Evolutionary conservation across 2,329 filamentous ascomycete genomes (phyloP).

Genomic region (Trichoderma sp.): DNA sequence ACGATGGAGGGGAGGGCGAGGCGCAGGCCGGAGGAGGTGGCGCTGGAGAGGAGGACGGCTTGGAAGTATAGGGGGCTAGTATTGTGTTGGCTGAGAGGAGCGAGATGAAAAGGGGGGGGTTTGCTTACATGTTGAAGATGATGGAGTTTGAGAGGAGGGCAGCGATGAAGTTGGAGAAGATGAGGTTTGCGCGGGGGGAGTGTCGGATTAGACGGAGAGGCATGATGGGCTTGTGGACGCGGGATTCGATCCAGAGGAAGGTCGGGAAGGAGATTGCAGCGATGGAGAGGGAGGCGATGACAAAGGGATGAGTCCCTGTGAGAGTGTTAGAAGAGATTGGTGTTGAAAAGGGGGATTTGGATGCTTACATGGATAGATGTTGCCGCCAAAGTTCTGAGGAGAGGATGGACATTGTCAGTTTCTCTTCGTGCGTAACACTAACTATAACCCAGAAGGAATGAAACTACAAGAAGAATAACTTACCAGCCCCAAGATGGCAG

Average conservation of each 20-base stretch:
- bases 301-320: slow-evolving; percentile 55
- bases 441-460: neutral
- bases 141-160: slow-evolving; percentile 54
- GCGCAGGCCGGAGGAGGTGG: slow-evolving; percentile 69
- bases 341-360: neutral
- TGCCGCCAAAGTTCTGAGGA: slow-evolving; percentile 58
- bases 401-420: neutral
- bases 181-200: slow-evolving; percentile 54
- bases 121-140: slow-evolving; percentile 54
- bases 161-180: slow-evolving; percentile 53
- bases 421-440: neutral
- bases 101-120: neutral
- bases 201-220: slow-evolving; percentile 51
- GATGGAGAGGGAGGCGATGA: slow-evolving; percentile 49
- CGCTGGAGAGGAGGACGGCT: slow-evolving; percentile 65
- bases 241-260: slow-evolving; percentile 52
- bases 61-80: slow-evolving; percentile 70
- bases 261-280: slow-evolving; percentile 47
- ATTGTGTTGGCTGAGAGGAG: neutral
- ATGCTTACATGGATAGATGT: slow-evolving; percentile 54
- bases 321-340: neutral
- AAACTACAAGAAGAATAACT: slow-evolving; percentile 25
- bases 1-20: slow-evolving; percentile 62
- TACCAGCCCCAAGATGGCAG: slow-evolving; percentile 57
- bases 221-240: slow-evolving; percentile 55